Conservation (phyloP, 805 yeast species). For the Komagataella ulmi region DNA sequence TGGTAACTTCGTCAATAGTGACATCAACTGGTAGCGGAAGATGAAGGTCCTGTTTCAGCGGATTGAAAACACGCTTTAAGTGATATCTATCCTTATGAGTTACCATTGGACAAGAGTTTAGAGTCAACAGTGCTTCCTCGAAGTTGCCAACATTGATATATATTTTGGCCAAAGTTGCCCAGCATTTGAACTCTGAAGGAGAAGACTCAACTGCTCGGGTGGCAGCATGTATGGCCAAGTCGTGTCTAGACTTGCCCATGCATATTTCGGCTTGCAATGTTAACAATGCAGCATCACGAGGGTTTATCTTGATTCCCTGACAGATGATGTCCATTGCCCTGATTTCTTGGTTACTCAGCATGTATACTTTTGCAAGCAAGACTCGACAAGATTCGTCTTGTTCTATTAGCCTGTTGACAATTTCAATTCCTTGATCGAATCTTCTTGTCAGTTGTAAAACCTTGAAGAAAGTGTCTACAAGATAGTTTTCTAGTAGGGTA, state of each 20-base stretch:
- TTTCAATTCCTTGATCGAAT: conserved; percentile 46
- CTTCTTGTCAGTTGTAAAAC: conserved; percentile 52
- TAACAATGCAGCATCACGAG: conserved; percentile 42
- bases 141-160: conserved; percentile 52
- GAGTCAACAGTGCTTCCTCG: conserved; percentile 58
- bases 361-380: conserved; percentile 38
- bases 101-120: conserved; percentile 77
- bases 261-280: conserved; percentile 47
- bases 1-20: conserved; percentile 52
- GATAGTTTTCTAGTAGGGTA: conserved; percentile 46
- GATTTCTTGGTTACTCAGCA: conserved; percentile 45
- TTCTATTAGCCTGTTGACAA: conserved; percentile 36
- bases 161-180: conserved; percentile 55
- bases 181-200: conserved; percentile 65
- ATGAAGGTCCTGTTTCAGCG: conserved; percentile 43
- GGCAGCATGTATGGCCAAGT: conserved; percentile 46
- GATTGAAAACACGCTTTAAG: conserved; percentile 45
- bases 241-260: conserved; percentile 33
- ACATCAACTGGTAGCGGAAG: conserved; percentile 70
- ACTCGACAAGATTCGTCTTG: conserved; percentile 43
- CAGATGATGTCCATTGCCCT: conserved; percentile 39
- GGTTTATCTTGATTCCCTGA: conserved; percentile 32
- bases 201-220: conserved; percentile 53
- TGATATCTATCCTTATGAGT: conserved; percentile 55
- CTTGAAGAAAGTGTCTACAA: conserved; percentile 62